Percentiles rank a stretch among this genome's conserved stretches.
Conservation (phyloP, 257 asterid species). For the Solanum appendiculatum region DNA sequence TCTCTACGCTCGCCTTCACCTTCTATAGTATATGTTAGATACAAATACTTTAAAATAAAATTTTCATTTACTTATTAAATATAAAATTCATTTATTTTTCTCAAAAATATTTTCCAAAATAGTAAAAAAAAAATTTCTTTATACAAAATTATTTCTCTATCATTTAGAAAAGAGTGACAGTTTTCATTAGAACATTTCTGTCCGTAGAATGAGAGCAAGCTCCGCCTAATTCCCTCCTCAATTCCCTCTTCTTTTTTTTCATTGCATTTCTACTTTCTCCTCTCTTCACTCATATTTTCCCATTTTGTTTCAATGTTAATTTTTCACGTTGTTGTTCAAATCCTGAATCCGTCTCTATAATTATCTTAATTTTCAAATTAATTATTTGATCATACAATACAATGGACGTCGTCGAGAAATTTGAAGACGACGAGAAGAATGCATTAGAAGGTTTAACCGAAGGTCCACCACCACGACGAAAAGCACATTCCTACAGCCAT, state of each 20-base stretch:
- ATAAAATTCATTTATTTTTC: too few relatives aligned
- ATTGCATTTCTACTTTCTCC: background rate
- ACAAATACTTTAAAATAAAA: too few relatives aligned
- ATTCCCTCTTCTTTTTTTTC: background rate
- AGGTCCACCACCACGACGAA: conserved; percentile 47
- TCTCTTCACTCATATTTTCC: background rate
- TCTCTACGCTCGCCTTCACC: too few relatives aligned
- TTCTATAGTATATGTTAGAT: too few relatives aligned
- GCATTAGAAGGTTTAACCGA: conserved; percentile 26
- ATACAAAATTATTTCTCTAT: background rate
- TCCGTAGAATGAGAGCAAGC: background rate
- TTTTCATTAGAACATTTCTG: background rate
- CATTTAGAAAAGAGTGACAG: background rate
- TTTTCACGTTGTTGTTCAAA: background rate
- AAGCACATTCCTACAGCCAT: conserved; percentile 54
- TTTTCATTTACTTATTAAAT: too few relatives aligned
- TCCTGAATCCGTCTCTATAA: background rate
- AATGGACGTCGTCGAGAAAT: background rate
- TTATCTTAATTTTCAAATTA: background rate
- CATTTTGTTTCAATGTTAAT: background rate
- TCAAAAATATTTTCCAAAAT: too few relatives aligned
- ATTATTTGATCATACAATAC: background rate
- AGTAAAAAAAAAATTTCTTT: too few relatives aligned
- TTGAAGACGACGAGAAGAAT: conserved; percentile 32
- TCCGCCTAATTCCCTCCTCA: background rate